Percentiles rank a stretch among this genome's conserved stretches.
These are phyloP conservation scores for Calocera cornea DNA, from an alignment of 768 basidiomycete species.

Conservation along the genomic window DNA sequence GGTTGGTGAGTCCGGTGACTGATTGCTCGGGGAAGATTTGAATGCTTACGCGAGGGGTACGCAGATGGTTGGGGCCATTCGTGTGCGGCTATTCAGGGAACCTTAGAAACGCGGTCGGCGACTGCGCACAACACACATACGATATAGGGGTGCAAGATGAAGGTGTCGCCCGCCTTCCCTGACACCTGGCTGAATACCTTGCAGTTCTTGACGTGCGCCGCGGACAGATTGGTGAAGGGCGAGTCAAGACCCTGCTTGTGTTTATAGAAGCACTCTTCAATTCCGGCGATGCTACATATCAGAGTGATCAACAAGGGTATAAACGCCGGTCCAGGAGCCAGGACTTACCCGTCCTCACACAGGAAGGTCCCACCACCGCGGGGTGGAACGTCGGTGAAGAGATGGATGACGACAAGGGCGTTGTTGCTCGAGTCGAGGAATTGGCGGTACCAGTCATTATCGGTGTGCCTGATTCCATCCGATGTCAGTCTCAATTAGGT, in stretches of 20 bases:
- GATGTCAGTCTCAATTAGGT: background rate
- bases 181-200: slow-evolving; percentile 11
- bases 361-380: slow-evolving; percentile 15
- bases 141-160: slow-evolving; percentile 12
- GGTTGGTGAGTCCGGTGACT: background rate
- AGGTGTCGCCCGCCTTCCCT: slow-evolving; percentile 15
- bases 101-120: background rate
- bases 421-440: slow-evolving; percentile 17
- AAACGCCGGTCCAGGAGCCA: too few relatives aligned
- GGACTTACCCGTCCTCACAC: slow-evolving; percentile 15
- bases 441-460: slow-evolving; percentile 18
- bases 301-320: too few relatives aligned
- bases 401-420: slow-evolving; percentile 16
- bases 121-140: background rate
- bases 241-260: slow-evolving; percentile 17
- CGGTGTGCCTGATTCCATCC: slow-evolving; percentile 16
- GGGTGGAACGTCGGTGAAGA: slow-evolving; percentile 16
- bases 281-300: background rate
- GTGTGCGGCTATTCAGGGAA: slow-evolving; percentile 14
- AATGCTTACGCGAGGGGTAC: slow-evolving; percentile 12
- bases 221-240: slow-evolving; percentile 10
- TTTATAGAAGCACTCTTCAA: slow-evolving; percentile 11
- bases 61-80: slow-evolving; percentile 13
- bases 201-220: slow-evolving; percentile 9
- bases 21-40: background rate